These are phyloP conservation scores for Gymnopus androsaceus DNA, from an alignment of 1,284 basidiomycete species.

Conservation along the genomic window DNA sequence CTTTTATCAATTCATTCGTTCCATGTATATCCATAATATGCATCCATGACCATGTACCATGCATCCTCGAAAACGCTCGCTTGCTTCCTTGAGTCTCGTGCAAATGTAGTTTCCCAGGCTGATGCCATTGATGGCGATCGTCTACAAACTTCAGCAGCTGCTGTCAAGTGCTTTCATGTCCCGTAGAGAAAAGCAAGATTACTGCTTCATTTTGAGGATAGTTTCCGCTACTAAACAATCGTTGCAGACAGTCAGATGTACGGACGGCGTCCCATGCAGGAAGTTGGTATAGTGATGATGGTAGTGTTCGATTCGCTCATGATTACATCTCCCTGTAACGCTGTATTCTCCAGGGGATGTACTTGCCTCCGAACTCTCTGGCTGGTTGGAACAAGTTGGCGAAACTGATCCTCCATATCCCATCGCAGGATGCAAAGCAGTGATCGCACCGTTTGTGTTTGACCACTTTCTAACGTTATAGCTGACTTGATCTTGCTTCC, in stretches of 20 bases:
- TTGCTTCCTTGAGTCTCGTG: background rate
- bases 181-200: slow-evolving; percentile 4
- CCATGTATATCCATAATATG: slow-evolving; percentile 37
- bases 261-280: slow-evolving; percentile 83
- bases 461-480: background rate
- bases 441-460: slow-evolving; percentile 87
- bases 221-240: background rate
- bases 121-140: background rate
- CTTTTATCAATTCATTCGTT: slow-evolving; percentile 24
- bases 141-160: background rate
- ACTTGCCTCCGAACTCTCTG: slow-evolving; percentile 62
- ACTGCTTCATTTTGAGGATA: background rate
- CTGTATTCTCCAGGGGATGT: slow-evolving; percentile 46
- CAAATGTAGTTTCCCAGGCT: background rate
- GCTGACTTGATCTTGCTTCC: slow-evolving; percentile 14
- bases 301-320: slow-evolving; percentile 38
- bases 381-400: slow-evolving; percentile 66
- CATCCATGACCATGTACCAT: slow-evolving; percentile 26
- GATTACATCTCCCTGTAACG: slow-evolving; percentile 11
- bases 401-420: slow-evolving; percentile 60
- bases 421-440: slow-evolving; percentile 79
- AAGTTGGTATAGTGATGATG: slow-evolving; percentile 84
- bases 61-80: slow-evolving; percentile 1
- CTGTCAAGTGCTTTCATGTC: background rate
- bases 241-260: slow-evolving; percentile 14